These are phyloP conservation scores for Vitis hybrid DNA, from an alignment of 177 flowering plant species.

Conservation along the genomic window DNA sequence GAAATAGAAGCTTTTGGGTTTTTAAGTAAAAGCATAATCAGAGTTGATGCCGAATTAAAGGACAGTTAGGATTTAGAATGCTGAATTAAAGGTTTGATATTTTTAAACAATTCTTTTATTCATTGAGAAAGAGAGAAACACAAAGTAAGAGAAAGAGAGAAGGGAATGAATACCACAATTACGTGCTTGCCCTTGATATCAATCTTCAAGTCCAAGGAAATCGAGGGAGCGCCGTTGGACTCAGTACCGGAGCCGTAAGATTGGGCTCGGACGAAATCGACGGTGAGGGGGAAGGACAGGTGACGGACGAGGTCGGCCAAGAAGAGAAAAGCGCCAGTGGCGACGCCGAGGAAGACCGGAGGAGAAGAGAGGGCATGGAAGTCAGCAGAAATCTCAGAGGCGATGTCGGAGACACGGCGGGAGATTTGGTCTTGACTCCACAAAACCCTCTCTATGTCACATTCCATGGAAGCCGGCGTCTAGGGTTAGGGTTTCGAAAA, in stretches of 20 bases:
- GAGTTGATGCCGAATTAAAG: too few species aligned
- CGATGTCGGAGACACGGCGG: conserved; percentile 57
- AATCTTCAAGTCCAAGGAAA: conserved; percentile 65
- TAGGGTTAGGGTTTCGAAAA: too few species aligned
- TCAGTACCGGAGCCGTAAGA: conserved; percentile 80
- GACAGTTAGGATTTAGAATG: too few species aligned
- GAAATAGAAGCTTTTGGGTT: too few species aligned
- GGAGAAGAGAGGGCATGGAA: conserved; percentile 30
- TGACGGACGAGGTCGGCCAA: conserved; percentile 70
- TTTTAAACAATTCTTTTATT: too few species aligned
- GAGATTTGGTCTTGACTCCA: conserved; percentile 63
- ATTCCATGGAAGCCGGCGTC: conserved; percentile 25
- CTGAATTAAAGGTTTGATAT: too few species aligned
- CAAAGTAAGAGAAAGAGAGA: not conserved
- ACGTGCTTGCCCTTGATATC: conserved; percentile 72
- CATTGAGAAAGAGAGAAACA: not conserved
- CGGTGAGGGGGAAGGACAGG: conserved; percentile 51
- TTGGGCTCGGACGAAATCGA: conserved; percentile 70
- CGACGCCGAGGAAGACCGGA: conserved; percentile 69
- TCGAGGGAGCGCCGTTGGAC: conserved; percentile 59
- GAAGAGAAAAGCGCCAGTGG: conserved; percentile 89
- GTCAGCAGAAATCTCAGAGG: conserved; percentile 51
- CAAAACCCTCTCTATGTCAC: conserved; percentile 60
- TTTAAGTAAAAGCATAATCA: too few species aligned
- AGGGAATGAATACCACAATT: conserved; percentile 48